These are phyloP conservation scores for Puya raimondii DNA, from an alignment of 176 grass and related monocot genomes.

Conservation along the genomic window DNA sequence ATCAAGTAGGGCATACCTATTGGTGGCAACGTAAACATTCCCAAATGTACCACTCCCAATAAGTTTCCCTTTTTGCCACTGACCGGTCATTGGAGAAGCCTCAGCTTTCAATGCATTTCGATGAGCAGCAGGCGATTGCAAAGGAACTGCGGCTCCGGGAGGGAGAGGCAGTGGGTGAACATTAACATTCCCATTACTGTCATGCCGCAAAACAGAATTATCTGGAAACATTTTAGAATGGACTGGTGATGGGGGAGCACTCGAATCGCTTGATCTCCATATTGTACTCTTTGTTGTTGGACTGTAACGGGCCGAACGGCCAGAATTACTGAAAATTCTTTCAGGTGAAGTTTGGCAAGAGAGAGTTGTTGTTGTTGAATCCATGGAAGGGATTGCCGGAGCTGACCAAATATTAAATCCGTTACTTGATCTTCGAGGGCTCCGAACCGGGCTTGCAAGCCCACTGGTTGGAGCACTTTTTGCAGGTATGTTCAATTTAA, in stretches of 20 bases:
- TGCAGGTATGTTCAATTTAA: slow-evolving; percentile 57
- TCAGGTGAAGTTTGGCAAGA: slow-evolving; percentile 44
- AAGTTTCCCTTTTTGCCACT: slow-evolving; percentile 89
- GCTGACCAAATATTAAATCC: slow-evolving; percentile 38
- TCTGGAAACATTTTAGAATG: slow-evolving; percentile 45
- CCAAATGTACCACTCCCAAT: slow-evolving; percentile 94
- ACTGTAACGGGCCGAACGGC: slow-evolving; percentile 49
- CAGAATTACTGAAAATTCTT: slow-evolving; percentile 30
- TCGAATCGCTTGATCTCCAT: slow-evolving; percentile 45
- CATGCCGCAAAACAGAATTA: slow-evolving; percentile 29
- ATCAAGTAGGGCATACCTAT: slow-evolving; percentile 33
- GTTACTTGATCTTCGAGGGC: slow-evolving; percentile 43
- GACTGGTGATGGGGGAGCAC: slow-evolving; percentile 56
- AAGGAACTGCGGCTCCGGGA: slow-evolving; percentile 44
- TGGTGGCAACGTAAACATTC: slow-evolving; percentile 86
- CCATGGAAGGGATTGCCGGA: slow-evolving; percentile 35
- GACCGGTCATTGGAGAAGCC: slow-evolving; percentile 40
- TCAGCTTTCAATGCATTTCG: slow-evolving; percentile 47
- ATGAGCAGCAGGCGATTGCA: slow-evolving; percentile 28
- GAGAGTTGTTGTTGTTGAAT: slow-evolving; percentile 31
- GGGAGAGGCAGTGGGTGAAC: slow-evolving; percentile 81
- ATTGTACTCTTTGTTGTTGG: slow-evolving; percentile 34
- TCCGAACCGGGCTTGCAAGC: slow-evolving; percentile 65
- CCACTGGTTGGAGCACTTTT: slow-evolving; percentile 74
- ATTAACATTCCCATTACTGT: slow-evolving; percentile 26